phyloP scores from a whole-genome alignment of 2,329 filamentous ascomycete genomes.

The Fusarium sp. region DNA sequence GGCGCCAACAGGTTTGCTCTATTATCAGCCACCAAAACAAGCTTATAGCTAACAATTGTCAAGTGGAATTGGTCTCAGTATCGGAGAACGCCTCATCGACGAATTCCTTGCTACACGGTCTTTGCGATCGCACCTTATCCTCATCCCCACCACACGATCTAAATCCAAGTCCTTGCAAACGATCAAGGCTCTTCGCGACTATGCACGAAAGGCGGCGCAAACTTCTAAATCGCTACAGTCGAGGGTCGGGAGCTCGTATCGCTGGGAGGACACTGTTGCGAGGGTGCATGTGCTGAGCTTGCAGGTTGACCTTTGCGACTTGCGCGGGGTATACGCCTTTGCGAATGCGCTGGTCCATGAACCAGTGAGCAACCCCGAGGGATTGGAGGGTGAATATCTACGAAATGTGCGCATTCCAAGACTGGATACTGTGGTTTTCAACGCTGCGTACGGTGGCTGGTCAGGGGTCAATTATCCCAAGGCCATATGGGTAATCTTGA shows the following conservation, averaged over 20 bases:
- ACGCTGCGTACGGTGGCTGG: constrained; percentile 92
- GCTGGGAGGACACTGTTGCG: constrained; percentile 55
- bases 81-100: constrained; percentile 86
- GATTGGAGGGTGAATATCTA: constrained; percentile 52
- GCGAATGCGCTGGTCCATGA: constrained; percentile 60
- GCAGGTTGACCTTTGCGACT: constrained; percentile 70
- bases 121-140: constrained; percentile 74
- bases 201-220: constrained; percentile 61
- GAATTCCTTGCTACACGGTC: constrained; percentile 82
- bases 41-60: constrained; percentile 15
- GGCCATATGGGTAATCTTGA: constrained; percentile 66
- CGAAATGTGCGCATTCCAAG: constrained; percentile 68
- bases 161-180: constrained; percentile 79
- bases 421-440: constrained; percentile 83
- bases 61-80: constrained; percentile 88
- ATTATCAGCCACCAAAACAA: not conserved
- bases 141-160: constrained; percentile 87
- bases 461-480: constrained; percentile 76
- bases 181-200: constrained; percentile 68
- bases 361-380: constrained; percentile 59
- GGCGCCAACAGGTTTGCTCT: constrained; percentile 81
- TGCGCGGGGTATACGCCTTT: constrained; percentile 61
- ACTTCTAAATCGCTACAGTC: constrained; percentile 53
- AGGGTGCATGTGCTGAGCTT: constrained; percentile 69
- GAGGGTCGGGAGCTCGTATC: constrained; percentile 50